A percentile compares a stretch with the other conserved stretches of the same genome.
Evolutionary conservation across 2,329 filamentous ascomycete species (phyloP).

Genomic region (Fusarium secorum): DNA sequence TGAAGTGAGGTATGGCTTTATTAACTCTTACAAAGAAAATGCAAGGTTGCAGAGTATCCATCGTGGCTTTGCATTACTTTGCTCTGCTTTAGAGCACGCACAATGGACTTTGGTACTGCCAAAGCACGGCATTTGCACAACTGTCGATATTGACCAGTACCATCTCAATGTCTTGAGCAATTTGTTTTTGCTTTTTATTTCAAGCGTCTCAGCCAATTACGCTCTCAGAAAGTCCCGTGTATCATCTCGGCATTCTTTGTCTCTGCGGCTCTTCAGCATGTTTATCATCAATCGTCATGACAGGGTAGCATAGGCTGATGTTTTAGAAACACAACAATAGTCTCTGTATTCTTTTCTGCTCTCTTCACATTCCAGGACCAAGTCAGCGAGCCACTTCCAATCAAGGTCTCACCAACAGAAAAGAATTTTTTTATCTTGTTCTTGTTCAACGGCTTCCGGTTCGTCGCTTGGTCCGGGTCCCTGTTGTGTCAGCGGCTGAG

Average conservation of each 20-base stretch:
- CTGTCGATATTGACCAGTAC: constrained; percentile 5
- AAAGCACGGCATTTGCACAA: constrained; percentile 29
- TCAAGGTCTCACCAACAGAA: constrained; percentile 21
- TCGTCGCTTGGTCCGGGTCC: constrained; percentile 26
- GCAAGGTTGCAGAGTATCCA: constrained; percentile 6
- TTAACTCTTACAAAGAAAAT: background rate
- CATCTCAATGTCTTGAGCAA: constrained; percentile 3
- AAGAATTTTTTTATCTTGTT: background rate
- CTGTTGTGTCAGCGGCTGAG: constrained; percentile 17
- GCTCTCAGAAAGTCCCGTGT: background rate
- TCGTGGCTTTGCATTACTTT: constrained; percentile 18
- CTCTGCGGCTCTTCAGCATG: constrained; percentile 20
- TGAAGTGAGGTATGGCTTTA: background rate
- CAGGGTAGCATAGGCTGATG: constrained; percentile 16
- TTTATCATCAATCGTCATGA: constrained; percentile 16
- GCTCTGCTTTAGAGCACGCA: background rate
- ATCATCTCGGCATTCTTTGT: constrained; percentile 8
- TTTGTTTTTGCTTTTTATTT: constrained; percentile 7
- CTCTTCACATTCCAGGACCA: constrained; percentile 23
- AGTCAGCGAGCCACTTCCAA: constrained; percentile 16
- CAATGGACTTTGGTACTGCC: background rate
- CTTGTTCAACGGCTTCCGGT: constrained; percentile 11
- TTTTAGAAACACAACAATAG: constrained; percentile 21
- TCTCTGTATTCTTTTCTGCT: background rate
- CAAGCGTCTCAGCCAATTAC: background rate